Evolutionary conservation across 352 stramenopile species (phyloP).

Genomic region (Phytophthora pistaciae): DNA sequence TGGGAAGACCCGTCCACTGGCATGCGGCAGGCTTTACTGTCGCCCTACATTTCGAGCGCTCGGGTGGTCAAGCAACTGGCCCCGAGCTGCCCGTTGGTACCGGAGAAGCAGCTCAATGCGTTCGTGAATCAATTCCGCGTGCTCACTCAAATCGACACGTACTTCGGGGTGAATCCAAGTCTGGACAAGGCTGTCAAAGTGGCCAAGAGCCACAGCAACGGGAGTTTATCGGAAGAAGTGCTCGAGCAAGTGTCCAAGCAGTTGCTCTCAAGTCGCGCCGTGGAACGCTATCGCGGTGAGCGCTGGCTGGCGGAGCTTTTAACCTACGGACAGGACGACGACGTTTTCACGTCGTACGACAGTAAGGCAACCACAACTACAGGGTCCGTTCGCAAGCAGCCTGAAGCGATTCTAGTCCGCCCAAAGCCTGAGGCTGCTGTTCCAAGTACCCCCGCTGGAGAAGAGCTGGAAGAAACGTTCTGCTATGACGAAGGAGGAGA

Average conservation of each 20-base stretch:
- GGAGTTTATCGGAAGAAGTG: constrained; percentile 31
- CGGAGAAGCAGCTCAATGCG: constrained; percentile 47
- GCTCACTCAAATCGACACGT: constrained; percentile 53
- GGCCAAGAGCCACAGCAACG: constrained; percentile 21
- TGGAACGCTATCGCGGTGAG: constrained; percentile 56
- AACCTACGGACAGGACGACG: constrained; percentile 33
- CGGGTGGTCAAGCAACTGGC: constrained; percentile 39
- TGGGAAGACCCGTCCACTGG: constrained; percentile 30
- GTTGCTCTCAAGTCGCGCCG: constrained; percentile 32
- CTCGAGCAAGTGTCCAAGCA: constrained; percentile 42
- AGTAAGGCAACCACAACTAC: constrained; percentile 26
- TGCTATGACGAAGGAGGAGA: constrained; percentile 54
- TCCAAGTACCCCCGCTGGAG: constrained; percentile 11
- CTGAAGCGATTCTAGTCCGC: constrained; percentile 23
- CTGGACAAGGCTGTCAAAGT: constrained; percentile 42
- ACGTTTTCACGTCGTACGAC: constrained; percentile 34
- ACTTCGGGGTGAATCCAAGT: constrained; percentile 48
- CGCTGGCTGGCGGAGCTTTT: constrained; percentile 65
- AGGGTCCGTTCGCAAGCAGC: constrained; percentile 23
- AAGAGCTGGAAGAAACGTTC: constrained; percentile 57
- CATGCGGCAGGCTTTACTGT: constrained; percentile 30
- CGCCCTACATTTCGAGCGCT: constrained; percentile 27
- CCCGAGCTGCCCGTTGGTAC: constrained; percentile 24
- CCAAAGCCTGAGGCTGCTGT: constrained; percentile 14
- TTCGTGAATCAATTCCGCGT: constrained; percentile 53